Conservation (phyloP, 768 basidiomycete genomes). For the Tephrocybe sp. region DNA sequence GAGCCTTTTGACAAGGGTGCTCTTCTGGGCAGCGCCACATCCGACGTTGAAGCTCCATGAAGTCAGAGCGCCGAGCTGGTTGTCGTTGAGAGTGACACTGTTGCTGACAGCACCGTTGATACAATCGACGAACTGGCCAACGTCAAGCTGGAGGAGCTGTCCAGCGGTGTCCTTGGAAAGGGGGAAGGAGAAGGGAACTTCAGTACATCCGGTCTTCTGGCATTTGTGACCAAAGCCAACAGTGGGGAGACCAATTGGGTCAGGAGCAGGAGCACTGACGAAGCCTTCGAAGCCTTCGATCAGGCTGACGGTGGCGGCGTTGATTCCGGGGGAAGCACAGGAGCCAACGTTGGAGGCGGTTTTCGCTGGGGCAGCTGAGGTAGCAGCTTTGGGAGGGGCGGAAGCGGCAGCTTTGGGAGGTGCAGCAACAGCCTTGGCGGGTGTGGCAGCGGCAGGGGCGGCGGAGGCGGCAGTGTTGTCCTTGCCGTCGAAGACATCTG, state of each 20-base stretch:
- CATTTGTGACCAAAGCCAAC: constrained; percentile 32
- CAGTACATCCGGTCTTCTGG: constrained; percentile 20
- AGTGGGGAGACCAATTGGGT: constrained; percentile 30
- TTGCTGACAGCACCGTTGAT: constrained; percentile 24
- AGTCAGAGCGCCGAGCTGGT: constrained; percentile 29
- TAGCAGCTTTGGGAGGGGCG: neutral
- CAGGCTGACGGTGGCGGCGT: constrained; percentile 26
- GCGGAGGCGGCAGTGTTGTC: neutral
- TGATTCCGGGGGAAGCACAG: constrained; percentile 15
- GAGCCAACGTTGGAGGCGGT: neutral
- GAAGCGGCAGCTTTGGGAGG: neutral
- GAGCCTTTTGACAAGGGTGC: constrained; percentile 27
- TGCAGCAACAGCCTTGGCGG: neutral
- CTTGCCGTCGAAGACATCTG: neutral
- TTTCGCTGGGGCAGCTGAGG: neutral
- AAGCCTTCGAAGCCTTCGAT: constrained; percentile 31
- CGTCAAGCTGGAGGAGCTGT: constrained; percentile 27
- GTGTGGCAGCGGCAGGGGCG: neutral
- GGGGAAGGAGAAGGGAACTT: constrained; percentile 25
- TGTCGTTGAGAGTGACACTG: constrained; percentile 26
- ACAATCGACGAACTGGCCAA: constrained; percentile 22
- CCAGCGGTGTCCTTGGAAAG: constrained; percentile 24
- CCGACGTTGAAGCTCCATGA: constrained; percentile 29
- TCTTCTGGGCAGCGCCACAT: constrained; percentile 23
- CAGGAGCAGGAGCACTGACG: constrained; percentile 25